Base-by-base conservation (phyloP, 108 stramenopile species). In the Cylindrotheca fusiformis region DNA sequence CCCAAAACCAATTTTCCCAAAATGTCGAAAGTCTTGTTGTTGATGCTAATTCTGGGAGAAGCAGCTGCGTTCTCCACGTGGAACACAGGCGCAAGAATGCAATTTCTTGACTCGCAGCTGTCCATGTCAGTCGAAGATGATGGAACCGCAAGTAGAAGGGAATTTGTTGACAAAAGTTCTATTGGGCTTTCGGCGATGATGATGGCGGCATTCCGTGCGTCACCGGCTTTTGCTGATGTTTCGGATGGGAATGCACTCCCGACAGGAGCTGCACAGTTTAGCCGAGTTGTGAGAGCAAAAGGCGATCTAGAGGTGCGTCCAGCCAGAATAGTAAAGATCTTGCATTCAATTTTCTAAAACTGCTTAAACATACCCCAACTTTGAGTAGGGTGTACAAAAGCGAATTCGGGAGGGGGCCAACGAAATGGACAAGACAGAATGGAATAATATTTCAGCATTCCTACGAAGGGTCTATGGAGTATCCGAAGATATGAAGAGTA, bases 391-490 rank as follows among this genome's bases (percentile, higher is more conserved):
- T 24, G 79, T 86, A 1, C 64, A 65, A 14, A 83, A 78, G 55
- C 73, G 85, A 61, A 82, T 83, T 8, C 20, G 59, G 20, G 71
- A 80, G 48, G 64, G 74, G 36, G 53, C 80, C 3, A 51, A 36
- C 24, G 81, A 84, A 21, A 82, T 87, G 18, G 78, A 79, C 60
- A 80, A 79, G 56, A 65, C 79, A 46, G 87, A 88, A 73, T 88
- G 87, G 87, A 72, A 76, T 57, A 85, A 85, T 61, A 74, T 88
- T 57, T 77, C 77, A 27, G 68, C 74, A 49, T 88, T 85, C 55
- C 71, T 88, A 22, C 72, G 87, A 36, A 69, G 59, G 23, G 64
- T 83, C 1, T 88, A 85, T 58, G 81, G 76, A n/a, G 62, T 50
- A 0, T 60, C 44, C 17, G 69, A 47, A 10, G 87, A 88, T 36